These are phyloP conservation scores for Xylaria venustula DNA, from an alignment of 495 filamentous ascomycete genomes.

Conservation along the genomic window DNA sequence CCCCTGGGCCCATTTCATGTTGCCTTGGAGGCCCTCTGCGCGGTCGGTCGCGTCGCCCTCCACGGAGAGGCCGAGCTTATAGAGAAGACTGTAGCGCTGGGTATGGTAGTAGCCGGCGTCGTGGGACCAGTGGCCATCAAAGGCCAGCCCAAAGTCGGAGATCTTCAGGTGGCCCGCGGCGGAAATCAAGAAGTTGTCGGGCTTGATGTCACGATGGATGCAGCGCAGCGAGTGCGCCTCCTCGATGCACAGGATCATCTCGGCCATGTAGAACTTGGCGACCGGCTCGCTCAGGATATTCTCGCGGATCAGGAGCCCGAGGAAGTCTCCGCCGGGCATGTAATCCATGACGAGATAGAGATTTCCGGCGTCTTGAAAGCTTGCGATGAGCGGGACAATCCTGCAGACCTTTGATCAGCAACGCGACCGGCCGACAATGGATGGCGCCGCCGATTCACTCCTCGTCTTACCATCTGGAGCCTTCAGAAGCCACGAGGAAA, in stretches of 20 bases:
- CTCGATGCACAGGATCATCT: conserved; percentile 94
- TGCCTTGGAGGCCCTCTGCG: conserved; percentile 50
- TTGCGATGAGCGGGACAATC: conserved; percentile 82
- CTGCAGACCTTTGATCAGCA: conserved; percentile 22
- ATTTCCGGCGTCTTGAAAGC: conserved; percentile 81
- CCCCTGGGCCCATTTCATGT: conserved; percentile 45
- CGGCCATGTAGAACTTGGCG: conserved; percentile 82
- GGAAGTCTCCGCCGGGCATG: conserved; percentile 93
- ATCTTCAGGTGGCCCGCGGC: conserved; percentile 90
- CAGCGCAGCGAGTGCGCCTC: conserved; percentile 82
- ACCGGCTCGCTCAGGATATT: conserved; percentile 74
- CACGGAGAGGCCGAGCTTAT: conserved; percentile 70
- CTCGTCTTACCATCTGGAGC: conserved; percentile 67
- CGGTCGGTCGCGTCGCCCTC: conserved; percentile 74
- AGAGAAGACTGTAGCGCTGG: conserved; percentile 73
- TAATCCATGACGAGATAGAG: conserved; percentile 97
- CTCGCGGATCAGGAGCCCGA: conserved; percentile 79
- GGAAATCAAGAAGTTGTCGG: conserved; percentile 92
- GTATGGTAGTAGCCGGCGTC: conserved; percentile 81
- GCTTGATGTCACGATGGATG: conserved; percentile 95
- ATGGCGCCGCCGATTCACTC: not conserved
- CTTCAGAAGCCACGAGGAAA: conserved; percentile 81
- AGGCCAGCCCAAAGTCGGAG: conserved; percentile 90
- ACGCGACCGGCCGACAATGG: not conserved
- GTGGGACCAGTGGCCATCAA: conserved; percentile 93